Evolutionary conservation across 441 rosid genomes (phyloP), one percentile per base, ranked within the genome.

Genomic region (Biscutella laevigata): DNA sequence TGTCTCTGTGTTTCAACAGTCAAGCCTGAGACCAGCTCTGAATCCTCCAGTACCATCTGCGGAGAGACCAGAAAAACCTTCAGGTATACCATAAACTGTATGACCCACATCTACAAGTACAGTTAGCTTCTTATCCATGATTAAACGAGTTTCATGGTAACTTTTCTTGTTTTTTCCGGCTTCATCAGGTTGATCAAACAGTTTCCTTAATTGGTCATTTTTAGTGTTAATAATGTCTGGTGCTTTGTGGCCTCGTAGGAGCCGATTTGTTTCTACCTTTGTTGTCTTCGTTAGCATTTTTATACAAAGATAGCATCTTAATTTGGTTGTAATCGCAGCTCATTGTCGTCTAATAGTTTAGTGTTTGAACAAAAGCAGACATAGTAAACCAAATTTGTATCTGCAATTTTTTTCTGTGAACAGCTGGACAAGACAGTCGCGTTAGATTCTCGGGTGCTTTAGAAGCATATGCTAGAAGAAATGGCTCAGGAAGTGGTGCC

Each of bases 381-480:
- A 19, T 30, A 26, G 8, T 46, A 38, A 49, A 43, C 17, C 29
- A 27, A 34, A 41, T 5, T 13, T 8, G 17, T 49, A 25, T 40
- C 4, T 37, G 26, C 5, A 7, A 32, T 45, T n/a, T 20, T 10
- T 14, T 45, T 19, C 21, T 30, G 33, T 24, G 27, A 71, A 26
- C 74, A 87, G 96, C 72, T 49, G 94, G 90, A 40, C 86, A 80
- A 70, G 97, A 89, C 45, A 76, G 79, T 13, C 89, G 91, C 3
- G 96, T 80, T 10, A 90, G 84, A 78, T 77, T 85, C 54, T 81
- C 96, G 5, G 99, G 96, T 68, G 96, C 99, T 47, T 89, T 81
- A 39, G 99, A 90, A 67, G 96, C 86, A 66, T 85, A 87, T 66
- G 73, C 88, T 34, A 73, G 89, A 60, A 83, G 80, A 65, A 94